Base-by-base conservation (phyloP, 345 rosid genomes). In the Salix viminalis region DNA sequence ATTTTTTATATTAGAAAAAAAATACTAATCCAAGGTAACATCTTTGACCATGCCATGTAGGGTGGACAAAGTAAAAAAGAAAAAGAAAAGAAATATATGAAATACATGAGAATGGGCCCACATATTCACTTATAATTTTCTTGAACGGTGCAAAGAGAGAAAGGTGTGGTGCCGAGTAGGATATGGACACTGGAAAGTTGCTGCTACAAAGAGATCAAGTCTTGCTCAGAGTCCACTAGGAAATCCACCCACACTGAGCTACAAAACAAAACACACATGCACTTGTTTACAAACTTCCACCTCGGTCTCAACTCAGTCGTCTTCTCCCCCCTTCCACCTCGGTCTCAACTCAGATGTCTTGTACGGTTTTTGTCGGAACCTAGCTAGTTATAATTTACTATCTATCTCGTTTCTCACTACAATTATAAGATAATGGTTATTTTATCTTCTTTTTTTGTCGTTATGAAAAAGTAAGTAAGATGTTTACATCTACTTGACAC, bases 191-290 rank as follows among this genome's bases (percentile, higher is more conserved):
- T 58, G 48, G 44, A 76, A 84, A 78, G 80, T 64, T 60, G 73
- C 39, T 60, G 71, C 32, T 58, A 18, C 46, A 77, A 69, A 37
- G 68, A 56, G 30, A 37, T 18, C 32, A 36, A 9, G 69, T 81
- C 84, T 68, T 23, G 52, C 73, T 83, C 88, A 75, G 41, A 32
- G 77, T 82, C 91, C 64, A 87, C 80, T 76, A 71, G 89, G 90
- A 88, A 81, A 81, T 74, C 83, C 90, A 86, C 79, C 30, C 61
- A 50, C 23, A 6, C 52, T 11, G 34, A 52, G 82, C 90, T 83
- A 84, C 81, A 72, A 50, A 81, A 89, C 89, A 87, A 86, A 88
- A 56, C 19, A 67, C 87, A 84, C 88, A 26, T 46, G 18, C 14
- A 65, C 46, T 18, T 1, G 7, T 28, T 1, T 15, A 30, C 37